These are phyloP conservation scores for Plectosphaerella cucumerina DNA, from an alignment of 2,329 filamentous ascomycete species.

Conservation along the genomic window DNA sequence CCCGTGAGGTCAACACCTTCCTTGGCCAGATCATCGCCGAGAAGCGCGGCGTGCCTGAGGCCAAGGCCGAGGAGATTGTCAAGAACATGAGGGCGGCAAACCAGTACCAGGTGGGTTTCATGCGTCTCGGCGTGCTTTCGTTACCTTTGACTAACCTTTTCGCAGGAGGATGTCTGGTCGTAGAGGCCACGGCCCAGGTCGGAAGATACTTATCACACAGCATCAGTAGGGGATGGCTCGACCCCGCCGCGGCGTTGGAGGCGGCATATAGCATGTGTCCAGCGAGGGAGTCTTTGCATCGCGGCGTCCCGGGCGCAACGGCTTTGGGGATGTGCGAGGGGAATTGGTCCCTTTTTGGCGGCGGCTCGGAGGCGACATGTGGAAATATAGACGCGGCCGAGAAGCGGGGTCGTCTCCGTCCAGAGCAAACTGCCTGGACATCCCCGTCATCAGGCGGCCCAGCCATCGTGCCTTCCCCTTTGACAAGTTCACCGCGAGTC, in stretches of 20 bases:
- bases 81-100: constrained; percentile 95
- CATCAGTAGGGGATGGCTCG: too few species aligned
- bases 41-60: constrained; percentile 74
- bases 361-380: not conserved
- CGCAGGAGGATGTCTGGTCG: constrained; percentile 69
- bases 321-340: not conserved
- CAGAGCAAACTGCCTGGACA: too few species aligned
- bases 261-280: not conserved
- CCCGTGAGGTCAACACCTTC: constrained; percentile 85
- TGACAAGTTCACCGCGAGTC: not conserved
- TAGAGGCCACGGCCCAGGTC: constrained; percentile 35
- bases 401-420: too few species aligned
- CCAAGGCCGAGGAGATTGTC: constrained; percentile 92
- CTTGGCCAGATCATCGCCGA: constrained; percentile 82
- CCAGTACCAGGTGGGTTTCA: constrained; percentile 77
- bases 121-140: not conserved
- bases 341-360: not conserved
- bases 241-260: too few species aligned
- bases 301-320: not conserved
- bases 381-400: not conserved
- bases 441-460: not conserved
- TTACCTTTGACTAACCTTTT: not conserved
- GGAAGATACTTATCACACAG: too few species aligned
- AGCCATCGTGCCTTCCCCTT: not conserved
- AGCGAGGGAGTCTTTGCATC: not conserved